These are phyloP conservation scores for Lathyrus sativus DNA, from an alignment of 306 rosid genomes.

Conservation along the genomic window DNA sequence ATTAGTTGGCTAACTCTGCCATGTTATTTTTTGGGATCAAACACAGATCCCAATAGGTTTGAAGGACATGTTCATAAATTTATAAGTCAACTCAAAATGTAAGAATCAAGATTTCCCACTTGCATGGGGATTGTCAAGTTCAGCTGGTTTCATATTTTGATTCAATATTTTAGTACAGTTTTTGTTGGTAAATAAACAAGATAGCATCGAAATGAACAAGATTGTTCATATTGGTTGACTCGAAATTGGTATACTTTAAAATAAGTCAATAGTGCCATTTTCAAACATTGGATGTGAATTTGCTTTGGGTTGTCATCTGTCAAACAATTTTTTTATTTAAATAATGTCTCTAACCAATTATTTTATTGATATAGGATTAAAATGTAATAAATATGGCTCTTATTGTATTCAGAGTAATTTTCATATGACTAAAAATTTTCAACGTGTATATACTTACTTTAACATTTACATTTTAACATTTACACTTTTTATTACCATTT, in stretches of 20 bases:
- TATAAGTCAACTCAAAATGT: constrained; percentile 60
- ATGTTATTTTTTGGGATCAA: constrained; percentile 35
- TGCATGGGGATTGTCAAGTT: constrained; percentile 38
- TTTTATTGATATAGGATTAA: not conserved
- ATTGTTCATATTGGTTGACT: constrained; percentile 34
- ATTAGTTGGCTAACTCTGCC: constrained; percentile 40
- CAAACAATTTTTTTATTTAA: not conserved
- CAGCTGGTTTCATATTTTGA: constrained; percentile 19
- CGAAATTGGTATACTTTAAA: constrained; percentile 35
- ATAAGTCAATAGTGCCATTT: constrained; percentile 39
- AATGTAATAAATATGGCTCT: not conserved
- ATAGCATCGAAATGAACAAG: constrained; percentile 27
- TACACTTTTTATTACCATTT: too few species aligned
- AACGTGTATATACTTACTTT: too few species aligned
- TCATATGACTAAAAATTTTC: too few species aligned
- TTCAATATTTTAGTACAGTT: not conserved
- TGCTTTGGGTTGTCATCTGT: constrained; percentile 38
- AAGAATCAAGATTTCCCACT: constrained; percentile 49
- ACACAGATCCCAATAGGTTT: constrained; percentile 68
- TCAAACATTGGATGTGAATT: constrained; percentile 34
- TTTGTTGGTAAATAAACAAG: not conserved
- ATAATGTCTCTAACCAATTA: not conserved
- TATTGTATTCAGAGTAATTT: too few species aligned
- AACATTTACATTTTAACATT: too few species aligned
- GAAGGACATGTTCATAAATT: constrained; percentile 44